Evolutionary conservation across 805 yeast genomes (phyloP), one percentile per base, ranked within the genome.

Genomic region (Cyberlindnera subsufficiens): DNA sequence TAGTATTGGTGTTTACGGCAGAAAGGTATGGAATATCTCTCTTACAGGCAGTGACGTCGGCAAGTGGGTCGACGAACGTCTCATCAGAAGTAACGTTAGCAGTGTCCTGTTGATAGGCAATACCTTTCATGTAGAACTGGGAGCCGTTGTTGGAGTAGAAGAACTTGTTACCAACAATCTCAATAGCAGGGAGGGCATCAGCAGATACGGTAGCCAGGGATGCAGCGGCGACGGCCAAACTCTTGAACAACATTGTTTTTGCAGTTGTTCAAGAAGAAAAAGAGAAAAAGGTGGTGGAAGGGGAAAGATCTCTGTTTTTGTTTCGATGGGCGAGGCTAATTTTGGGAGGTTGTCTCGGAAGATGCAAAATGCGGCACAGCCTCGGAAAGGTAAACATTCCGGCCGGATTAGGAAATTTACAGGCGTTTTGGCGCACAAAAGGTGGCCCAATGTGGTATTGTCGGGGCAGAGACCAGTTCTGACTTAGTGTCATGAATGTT

Each of bases 51-150:
- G 55, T 66, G 34, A 55, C 67, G 59, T 83, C 81, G 45, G 87
- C 83, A 54, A 85, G 68, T 34, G 91, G 91, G 69, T 85, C 93
- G 44, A 69, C 72, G 55, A 80, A 81, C 27, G 74, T 49, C 7
- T 63, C 51, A 47, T 68, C 69, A 29, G 61, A 58, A 14, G 78
- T 71, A 34, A 69, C 47, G 52, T 74, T 74, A 36, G 74, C 70
- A 31, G 80, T 73, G 61, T 82, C 81, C 51, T 78, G 79, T 68
- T 84, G 95, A 66, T 85, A 85, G 39, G 93, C 93, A 49, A 85
- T 69, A 69, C 93, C 95, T 58, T 71, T 79, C 56, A 85, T 77
- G 64, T 74, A 82, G 60, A 85, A 85, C 61, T 83, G 90, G 42
- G 88, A 77, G 40, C 90, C 91, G 58, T 84, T 84, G 66, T 80